Base-by-base conservation (phyloP, 345 rosid species). In the Chamaenerion angustifolium region DNA sequence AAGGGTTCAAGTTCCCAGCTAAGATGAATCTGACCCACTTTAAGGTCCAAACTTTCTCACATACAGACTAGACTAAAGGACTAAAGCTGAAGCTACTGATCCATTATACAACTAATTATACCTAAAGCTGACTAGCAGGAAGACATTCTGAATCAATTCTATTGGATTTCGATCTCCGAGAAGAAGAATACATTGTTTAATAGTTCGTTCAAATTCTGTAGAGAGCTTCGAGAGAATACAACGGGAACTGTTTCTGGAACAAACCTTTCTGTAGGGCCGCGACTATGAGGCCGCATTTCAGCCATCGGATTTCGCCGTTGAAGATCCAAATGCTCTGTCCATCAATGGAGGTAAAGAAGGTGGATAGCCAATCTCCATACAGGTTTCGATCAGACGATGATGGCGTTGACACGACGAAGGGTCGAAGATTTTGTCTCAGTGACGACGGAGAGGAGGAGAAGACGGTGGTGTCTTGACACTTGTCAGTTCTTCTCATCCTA, bases 361-460 rank as follows among this genome's bases (percentile, higher is more conserved):
- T 50, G 42, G 51, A 51, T 15, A 45, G 31, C 67, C 60, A 70
- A 82, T 80, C 85, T 76, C 85, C 17, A 78, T 66, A 60, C 50
- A 43, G 21, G 51, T 16, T 49, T 16, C 17, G 23, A 62, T 77
- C 83, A 45, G 66, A 73, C 74, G 92, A 79, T 63, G 52, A 55
- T 21, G 46, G 51, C 52, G 31, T 31, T 65, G 81, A 74, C 95
- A 85, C 81, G 67, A 71, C 45, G 56, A 23, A 37, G 40, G 17
- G 42, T 13, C 16, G 16, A 19, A 42, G n/a, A 31, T 21, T 17
- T 31, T 31, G 10, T 19, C 13, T 35, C 27, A 18, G 17, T 13
- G n/a, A 14, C 27, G 16, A 40, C 0, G n/a, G 15, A 49, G 27
- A 40, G 10, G 35, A 27, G 37, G 8, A 31, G 37, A 31, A 2